Conservation (phyloP, 768 basidiomycete genomes). For the Suillus paluster region DNA sequence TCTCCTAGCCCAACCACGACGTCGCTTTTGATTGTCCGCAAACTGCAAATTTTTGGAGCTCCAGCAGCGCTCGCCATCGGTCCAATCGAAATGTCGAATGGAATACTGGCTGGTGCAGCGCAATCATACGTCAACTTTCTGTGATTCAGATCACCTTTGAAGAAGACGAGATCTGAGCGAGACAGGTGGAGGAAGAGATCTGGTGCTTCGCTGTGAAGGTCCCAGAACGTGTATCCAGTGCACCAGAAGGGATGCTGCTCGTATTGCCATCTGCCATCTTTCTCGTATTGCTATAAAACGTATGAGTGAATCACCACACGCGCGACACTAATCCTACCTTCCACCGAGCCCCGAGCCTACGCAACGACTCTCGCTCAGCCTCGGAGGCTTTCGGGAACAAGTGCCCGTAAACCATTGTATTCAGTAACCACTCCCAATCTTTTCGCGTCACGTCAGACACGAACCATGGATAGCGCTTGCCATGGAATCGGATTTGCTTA, state of each 20-base stretch:
- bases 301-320: neutral
- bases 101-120: conserved; percentile 82
- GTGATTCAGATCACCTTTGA: conserved; percentile 96
- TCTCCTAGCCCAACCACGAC: conserved; percentile 87
- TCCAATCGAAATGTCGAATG: conserved; percentile 90
- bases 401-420: conserved; percentile 89
- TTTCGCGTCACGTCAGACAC: conserved; percentile 92
- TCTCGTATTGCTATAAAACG: conserved; percentile 76
- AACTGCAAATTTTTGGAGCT: conserved; percentile 82
- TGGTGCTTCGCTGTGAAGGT: conserved; percentile 79
- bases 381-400: conserved; percentile 87
- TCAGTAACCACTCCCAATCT: conserved; percentile 93
- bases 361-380: conserved; percentile 78
- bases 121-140: conserved; percentile 90
- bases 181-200: conserved; percentile 93
- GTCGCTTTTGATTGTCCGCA: conserved; percentile 94
- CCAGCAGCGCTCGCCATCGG: conserved; percentile 89
- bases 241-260: conserved; percentile 96
- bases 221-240: conserved; percentile 96
- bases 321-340: conserved; percentile 55
- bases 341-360: conserved; percentile 84
- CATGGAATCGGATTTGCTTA: conserved; percentile 87
- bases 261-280: conserved; percentile 91
- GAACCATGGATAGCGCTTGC: conserved; percentile 95
- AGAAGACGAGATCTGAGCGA: conserved; percentile 86